These are phyloP conservation scores for Rosa persica DNA, from an alignment of 306 rosid species.

Conservation along the genomic window DNA sequence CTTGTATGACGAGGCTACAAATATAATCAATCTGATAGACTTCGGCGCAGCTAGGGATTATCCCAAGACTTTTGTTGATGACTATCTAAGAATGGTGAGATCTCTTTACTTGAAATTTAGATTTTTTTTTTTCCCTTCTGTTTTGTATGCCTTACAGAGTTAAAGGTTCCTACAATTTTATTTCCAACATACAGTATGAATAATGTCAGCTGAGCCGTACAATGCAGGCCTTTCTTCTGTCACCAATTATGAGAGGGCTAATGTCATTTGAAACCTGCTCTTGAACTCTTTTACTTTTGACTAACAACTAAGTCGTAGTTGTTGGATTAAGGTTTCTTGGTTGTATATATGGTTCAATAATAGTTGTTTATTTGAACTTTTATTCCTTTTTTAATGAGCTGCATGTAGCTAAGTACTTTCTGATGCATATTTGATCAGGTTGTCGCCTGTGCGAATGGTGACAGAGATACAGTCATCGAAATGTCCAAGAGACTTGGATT, in stretches of 20 bases:
- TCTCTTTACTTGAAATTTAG: slow-evolving; percentile 23
- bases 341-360: background rate
- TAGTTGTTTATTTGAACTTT: background rate
- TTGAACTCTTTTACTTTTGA: background rate
- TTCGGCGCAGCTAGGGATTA: slow-evolving; percentile 92
- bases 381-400: background rate
- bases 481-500: slow-evolving; percentile 94
- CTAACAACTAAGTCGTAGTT: background rate
- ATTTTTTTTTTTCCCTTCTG: slow-evolving; percentile 4
- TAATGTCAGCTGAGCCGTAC: background rate
- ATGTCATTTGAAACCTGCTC: background rate
- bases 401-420: slow-evolving; percentile 17
- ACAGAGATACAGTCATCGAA: slow-evolving; percentile 67
- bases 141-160: slow-evolving; percentile 8
- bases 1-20: slow-evolving; percentile 70
- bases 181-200: too few relatives aligned
- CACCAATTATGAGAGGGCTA: background rate
- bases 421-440: slow-evolving; percentile 48
- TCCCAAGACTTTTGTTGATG: slow-evolving; percentile 80
- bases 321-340: background rate
- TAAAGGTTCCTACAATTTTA: slow-evolving; percentile 11
- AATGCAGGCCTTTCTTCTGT: background rate
- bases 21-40: slow-evolving; percentile 77
- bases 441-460: slow-evolving; percentile 76
- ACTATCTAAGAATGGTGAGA: slow-evolving; percentile 86